Base-by-base conservation (phyloP, 306 rosid species). In the Inga laurina region DNA sequence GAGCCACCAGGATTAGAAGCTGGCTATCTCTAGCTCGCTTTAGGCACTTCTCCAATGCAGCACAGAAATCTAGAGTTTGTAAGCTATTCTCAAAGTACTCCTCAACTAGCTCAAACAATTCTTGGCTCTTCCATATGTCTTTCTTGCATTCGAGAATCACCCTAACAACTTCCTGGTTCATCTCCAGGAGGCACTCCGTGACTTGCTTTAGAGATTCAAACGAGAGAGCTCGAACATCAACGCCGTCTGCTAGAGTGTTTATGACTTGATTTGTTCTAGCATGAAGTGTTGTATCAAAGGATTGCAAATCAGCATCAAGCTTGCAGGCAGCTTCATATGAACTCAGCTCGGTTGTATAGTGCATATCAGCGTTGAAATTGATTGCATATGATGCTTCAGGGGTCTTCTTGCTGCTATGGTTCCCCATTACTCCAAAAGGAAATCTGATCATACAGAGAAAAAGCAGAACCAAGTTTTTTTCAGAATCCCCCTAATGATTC, bases 91-190 rank as follows among this genome's bases (percentile, higher is more conserved):
- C 96, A 73, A 95, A 95, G 85, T 95, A 95, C 70, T 95, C 99
- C 65, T 95, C 99, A 2, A 95, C 97, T 1, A 95, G 89, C 51
- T 95, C 99, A 61, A 93, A 95, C 84, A 93, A 64, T 27, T 95
- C 99, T 16, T 89, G 93, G 80, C 90, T 92, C 77, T 92, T 93
- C 99, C 99, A 95, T 77, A 95, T 93, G 54, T 95, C 99, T 85
- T 92, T 89, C 92, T 95, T 95, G 92, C 97, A 95, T 41, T 91
- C 96, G 83, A 95, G 85, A 85, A 95, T 93, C 4, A 95, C 96
- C 46, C 88, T 93, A 3, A 95, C 98, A 76, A 95, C 98, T 74
- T 95, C 99, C 76, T 95, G 99, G 72, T 95, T 95, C 98, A 95
- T 93, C 80, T 93, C 99, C 72, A 95, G 73, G 4, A 95, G 94